Conservation (phyloP, 176 grass and related monocot species). For the Aegilops speltoides region DNA sequence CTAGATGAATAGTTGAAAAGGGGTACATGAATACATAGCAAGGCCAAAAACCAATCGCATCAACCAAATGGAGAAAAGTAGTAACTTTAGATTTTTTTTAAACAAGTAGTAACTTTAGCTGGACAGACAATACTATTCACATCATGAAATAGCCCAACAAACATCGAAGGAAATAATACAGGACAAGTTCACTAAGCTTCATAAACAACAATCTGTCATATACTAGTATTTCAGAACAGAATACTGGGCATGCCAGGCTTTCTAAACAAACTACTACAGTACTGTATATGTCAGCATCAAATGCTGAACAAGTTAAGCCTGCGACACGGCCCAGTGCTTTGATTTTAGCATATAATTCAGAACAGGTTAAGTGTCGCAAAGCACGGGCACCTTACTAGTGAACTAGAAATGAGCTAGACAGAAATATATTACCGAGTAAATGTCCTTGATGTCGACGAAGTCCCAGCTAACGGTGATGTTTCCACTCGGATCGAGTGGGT, state of each 20-base stretch:
- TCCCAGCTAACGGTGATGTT: background rate
- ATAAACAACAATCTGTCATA: background rate
- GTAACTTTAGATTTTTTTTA: background rate
- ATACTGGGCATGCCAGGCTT: background rate
- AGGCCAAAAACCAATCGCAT: background rate
- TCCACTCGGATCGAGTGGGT: background rate
- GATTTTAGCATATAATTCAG: background rate
- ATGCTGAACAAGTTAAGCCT: background rate
- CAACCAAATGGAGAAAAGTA: conserved; percentile 5
- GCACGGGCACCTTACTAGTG: background rate
- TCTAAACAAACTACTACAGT: background rate
- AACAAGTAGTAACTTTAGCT: background rate
- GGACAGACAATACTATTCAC: background rate
- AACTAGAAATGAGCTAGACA: background rate
- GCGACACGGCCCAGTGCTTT: background rate
- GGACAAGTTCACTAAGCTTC: background rate
- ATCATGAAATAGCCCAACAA: background rate
- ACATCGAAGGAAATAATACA: background rate
- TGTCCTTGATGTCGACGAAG: background rate
- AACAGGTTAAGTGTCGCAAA: background rate
- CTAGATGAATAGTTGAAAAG: background rate
- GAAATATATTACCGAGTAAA: background rate
- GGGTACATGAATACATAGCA: background rate
- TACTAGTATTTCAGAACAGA: background rate
- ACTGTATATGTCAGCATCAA: background rate